These are phyloP conservation scores for Cutaneotrichosporon cyanovorans DNA, from an alignment of 1,284 basidiomycete genomes.

Conservation along the genomic window DNA sequence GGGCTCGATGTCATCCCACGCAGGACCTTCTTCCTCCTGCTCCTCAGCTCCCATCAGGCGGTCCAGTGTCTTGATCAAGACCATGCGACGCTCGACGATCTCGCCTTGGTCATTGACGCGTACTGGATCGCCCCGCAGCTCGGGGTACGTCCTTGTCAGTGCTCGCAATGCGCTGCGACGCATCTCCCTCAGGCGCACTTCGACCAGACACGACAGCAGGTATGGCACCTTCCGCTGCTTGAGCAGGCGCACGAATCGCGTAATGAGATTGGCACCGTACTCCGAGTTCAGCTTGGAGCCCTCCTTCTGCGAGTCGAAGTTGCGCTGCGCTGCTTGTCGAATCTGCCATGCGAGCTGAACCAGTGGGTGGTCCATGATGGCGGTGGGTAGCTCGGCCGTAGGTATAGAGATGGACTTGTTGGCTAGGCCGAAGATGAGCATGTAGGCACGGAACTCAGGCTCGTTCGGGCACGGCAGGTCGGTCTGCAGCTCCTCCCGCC, in stretches of 20 bases:
- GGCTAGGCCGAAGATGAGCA: slow-evolving; percentile 81
- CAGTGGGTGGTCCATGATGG: slow-evolving; percentile 64
- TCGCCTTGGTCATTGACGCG: slow-evolving; percentile 27
- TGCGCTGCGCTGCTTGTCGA: slow-evolving; percentile 68
- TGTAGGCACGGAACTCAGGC: slow-evolving; percentile 92
- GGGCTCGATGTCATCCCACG: slow-evolving; percentile 40
- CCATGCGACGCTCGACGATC: slow-evolving; percentile 33
- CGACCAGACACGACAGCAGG: slow-evolving; percentile 51
- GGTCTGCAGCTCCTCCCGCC: slow-evolving; percentile 54
- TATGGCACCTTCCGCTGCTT: slow-evolving; percentile 43
- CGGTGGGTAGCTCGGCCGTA: slow-evolving; percentile 62
- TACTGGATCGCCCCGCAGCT: slow-evolving; percentile 39
- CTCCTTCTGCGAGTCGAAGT: slow-evolving; percentile 54
- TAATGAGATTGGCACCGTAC: slow-evolving; percentile 53
- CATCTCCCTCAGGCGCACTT: slow-evolving; percentile 50
- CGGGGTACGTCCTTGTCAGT: slow-evolving; percentile 47
- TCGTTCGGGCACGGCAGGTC: slow-evolving; percentile 63
- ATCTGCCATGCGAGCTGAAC: slow-evolving; percentile 76
- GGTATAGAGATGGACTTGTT: slow-evolving; percentile 68
- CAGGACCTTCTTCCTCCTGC: slow-evolving; percentile 37
- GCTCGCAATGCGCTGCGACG: slow-evolving; percentile 50
- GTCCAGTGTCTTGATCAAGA: slow-evolving; percentile 33
- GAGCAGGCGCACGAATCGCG: slow-evolving; percentile 52
- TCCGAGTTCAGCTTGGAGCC: slow-evolving; percentile 50
- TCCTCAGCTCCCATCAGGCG: slow-evolving; percentile 48